Percentiles rank a stretch among this genome's conserved stretches.
Conservation (phyloP, 306 rosid species). For the Psophocarpus tetragonolobus region DNA sequence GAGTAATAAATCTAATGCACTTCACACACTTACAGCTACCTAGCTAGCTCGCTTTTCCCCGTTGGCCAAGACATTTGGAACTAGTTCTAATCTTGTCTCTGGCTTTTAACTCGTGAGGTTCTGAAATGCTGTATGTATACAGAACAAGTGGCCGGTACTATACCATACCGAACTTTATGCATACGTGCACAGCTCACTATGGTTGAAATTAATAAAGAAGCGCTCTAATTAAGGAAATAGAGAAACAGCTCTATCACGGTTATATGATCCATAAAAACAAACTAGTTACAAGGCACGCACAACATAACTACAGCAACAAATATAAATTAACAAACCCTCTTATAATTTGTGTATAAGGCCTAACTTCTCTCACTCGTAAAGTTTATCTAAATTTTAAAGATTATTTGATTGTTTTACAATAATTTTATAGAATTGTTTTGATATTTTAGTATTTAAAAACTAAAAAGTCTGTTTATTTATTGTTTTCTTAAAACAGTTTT, state of each 20-base stretch:
- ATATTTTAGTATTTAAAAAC: too few relatives aligned
- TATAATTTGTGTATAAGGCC: too few relatives aligned
- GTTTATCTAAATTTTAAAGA: too few relatives aligned
- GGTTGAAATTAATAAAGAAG: neutral
- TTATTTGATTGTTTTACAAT: too few relatives aligned
- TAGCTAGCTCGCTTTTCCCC: slow-evolving; percentile 25
- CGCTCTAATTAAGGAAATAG: neutral
- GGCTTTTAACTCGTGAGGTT: slow-evolving; percentile 42
- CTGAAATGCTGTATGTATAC: slow-evolving; percentile 31
- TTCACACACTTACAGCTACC: neutral
- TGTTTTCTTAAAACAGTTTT: too few relatives aligned
- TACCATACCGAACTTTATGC: slow-evolving; percentile 6
- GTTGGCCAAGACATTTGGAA: slow-evolving; percentile 15
- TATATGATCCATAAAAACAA: neutral
- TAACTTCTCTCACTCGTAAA: too few relatives aligned
- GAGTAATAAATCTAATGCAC: slow-evolving; percentile 7
- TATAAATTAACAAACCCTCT: neutral
- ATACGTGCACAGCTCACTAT: neutral
- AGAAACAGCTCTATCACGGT: neutral
- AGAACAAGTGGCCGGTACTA: slow-evolving; percentile 1
- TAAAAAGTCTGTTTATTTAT: too few relatives aligned
- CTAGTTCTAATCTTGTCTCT: neutral
- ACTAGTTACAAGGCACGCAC: neutral
- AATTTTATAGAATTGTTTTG: too few relatives aligned
- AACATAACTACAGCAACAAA: neutral